Evolutionary conservation across 2,329 filamentous ascomycete species (phyloP), one percentile per base, ranked within the genome.

Genomic region (Penicillium sp.): DNA sequence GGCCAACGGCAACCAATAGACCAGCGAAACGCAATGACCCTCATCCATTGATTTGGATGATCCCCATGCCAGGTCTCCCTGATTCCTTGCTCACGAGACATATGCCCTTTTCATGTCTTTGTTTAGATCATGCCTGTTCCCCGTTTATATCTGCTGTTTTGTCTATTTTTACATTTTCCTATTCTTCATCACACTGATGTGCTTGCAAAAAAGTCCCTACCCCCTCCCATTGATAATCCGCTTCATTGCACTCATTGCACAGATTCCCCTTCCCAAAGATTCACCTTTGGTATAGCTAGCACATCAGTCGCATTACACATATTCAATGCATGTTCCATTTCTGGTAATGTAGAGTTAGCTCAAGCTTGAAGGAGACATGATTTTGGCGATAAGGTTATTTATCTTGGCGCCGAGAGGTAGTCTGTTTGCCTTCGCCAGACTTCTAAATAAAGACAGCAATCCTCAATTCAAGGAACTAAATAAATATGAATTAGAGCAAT

Each of bases 1-100:
- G 58, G 64, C 70, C 54, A 76, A 76, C 42, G 70, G 69, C 56
- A 67, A 64, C 59, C 67, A 71, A 71, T 71, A 69, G 60, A 63
- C 60, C 37, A 48, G 21, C 29, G 16, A n/a, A 13, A 19, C 7
- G 43, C 13, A n/a, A 21, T 21, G 26, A 35, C 21, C n/a, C 35
- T 39, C 29, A 37, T 39, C 16, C 29, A 47, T 42, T 37, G 16
- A 23, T n/a, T 23, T 19, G 50, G 29, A 37, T 53, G 27, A 25
- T 21, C 25, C 19, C 27, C 23, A 23, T 37, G 21, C 21, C 29
- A 14, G 21, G 19, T 37, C n/a, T 37, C 19, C 16, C n/a, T 48
- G 56, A 58, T 56, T 53, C 58, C 62, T 57, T 55, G 57, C 59
- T 67, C 63, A 68, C 64, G 67, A 66, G 63, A 66, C 62, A 63